Conservation (phyloP, 257 asterid species). For the Rehmannia glutinosa region DNA sequence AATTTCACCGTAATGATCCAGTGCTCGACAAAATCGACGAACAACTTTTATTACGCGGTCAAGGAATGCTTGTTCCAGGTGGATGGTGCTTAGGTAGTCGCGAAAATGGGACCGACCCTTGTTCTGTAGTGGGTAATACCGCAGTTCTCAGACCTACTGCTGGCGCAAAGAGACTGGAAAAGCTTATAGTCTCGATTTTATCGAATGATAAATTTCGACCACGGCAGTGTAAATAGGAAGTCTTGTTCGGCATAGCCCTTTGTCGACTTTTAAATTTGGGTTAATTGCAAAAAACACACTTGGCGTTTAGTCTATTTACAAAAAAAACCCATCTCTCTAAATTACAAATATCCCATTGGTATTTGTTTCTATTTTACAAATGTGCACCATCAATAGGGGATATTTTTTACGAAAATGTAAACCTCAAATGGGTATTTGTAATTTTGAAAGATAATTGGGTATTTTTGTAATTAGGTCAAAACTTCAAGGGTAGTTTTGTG, state of each 20-base stretch:
- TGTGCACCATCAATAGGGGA: too few relatives aligned
- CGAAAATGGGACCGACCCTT: conserved; percentile 71
- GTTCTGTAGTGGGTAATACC: conserved; percentile 54
- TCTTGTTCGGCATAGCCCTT: neutral
- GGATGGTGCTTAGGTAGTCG: conserved; percentile 79
- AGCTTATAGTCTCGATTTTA: conserved; percentile 43
- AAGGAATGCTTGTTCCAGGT: conserved; percentile 67
- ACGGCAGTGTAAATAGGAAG: conserved; percentile 55
- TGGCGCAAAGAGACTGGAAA: conserved; percentile 74
- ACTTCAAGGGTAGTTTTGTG: neutral
- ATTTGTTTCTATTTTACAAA: too few relatives aligned
- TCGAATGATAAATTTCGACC: conserved; percentile 56
- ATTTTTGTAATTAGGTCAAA: neutral
- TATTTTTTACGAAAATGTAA: too few relatives aligned
- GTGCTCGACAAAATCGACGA: conserved; percentile 65
- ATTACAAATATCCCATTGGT: too few relatives aligned
- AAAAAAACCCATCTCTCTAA: too few relatives aligned
- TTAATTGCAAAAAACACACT: too few relatives aligned
- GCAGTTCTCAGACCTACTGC: conserved; percentile 55
- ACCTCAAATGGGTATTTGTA: too few relatives aligned
- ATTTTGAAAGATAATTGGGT: too few relatives aligned
- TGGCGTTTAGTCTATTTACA: neutral
- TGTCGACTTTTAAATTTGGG: neutral
- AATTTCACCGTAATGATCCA: conserved; percentile 68
- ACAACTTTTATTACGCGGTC: conserved; percentile 58